Evolutionary conservation across 352 stramenopile genomes (phyloP).

Genomic region (Saprolegnia parasitica): DNA sequence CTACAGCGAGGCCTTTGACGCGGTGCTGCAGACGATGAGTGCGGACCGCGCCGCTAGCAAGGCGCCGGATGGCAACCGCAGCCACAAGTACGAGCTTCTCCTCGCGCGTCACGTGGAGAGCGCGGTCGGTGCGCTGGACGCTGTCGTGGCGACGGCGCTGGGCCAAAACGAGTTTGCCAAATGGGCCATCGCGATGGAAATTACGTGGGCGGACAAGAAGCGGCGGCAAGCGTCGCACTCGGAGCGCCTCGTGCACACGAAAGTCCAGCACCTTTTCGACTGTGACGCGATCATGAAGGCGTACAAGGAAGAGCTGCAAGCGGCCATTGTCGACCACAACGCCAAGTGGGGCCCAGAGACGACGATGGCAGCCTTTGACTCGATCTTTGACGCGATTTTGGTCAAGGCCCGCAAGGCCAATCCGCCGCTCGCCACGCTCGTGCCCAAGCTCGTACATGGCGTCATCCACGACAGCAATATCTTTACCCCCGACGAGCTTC

Average conservation of each 20-base stretch:
- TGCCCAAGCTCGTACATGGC: not conserved
- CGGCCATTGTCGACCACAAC: not conserved
- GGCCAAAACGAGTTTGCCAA: not conserved
- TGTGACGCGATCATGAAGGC: not conserved
- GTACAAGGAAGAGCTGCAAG: constrained; percentile 6
- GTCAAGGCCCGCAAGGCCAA: not conserved
- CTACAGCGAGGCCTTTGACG: not conserved
- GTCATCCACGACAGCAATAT: not conserved
- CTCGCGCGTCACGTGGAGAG: not conserved
- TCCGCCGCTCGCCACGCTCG: too few relatives aligned
- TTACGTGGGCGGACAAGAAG: not conserved
- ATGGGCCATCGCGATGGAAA: not conserved
- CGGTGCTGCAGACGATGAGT: not conserved
- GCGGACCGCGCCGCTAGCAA: not conserved
- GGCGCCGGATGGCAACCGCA: not conserved
- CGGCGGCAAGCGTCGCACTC: not conserved
- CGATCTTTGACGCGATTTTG: not conserved
- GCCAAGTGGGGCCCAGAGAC: not conserved
- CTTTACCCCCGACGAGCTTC: not conserved
- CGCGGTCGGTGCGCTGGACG: not conserved
- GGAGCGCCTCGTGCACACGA: not conserved
- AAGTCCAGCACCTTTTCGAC: not conserved
- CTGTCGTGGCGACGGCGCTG: not conserved
- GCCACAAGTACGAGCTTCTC: not conserved
- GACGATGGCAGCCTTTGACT: not conserved